phyloP scores from a whole-genome alignment of 345 rosid genomes.

The Euphorbia peplus region DNA sequence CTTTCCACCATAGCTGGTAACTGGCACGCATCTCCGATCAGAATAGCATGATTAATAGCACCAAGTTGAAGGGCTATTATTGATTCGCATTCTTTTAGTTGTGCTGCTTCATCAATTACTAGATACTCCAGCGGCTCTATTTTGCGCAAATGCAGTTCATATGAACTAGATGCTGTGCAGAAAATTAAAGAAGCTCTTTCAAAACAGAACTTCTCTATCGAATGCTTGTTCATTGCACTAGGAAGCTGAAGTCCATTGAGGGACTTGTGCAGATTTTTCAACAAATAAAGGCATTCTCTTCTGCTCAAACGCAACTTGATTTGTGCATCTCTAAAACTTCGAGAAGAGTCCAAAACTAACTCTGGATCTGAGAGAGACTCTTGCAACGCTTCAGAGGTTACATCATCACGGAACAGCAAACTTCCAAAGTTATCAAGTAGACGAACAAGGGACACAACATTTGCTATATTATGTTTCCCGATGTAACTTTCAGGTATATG shows the following conservation, averaged over 20 bases:
- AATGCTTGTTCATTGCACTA: neutral
- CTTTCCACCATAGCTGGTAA: slow-evolving; percentile 48
- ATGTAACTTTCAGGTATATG: slow-evolving; percentile 29
- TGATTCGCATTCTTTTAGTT: slow-evolving; percentile 55
- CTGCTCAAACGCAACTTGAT: slow-evolving; percentile 3
- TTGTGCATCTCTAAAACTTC: neutral
- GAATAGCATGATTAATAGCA: slow-evolving; percentile 37
- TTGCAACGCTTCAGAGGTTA: slow-evolving; percentile 26
- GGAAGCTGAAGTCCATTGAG: slow-evolving; percentile 28
- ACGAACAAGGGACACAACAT: slow-evolving; percentile 10
- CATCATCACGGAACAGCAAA: slow-evolving; percentile 13
- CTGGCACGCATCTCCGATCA: slow-evolving; percentile 53
- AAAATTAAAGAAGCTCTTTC: slow-evolving; percentile 32
- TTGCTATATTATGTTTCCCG: slow-evolving; percentile 15
- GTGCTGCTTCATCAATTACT: slow-evolving; percentile 67
- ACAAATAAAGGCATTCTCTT: slow-evolving; percentile 27
- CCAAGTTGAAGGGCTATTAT: slow-evolving; percentile 49
- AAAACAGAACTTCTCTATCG: slow-evolving; percentile 34
- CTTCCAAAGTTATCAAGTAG: slow-evolving; percentile 26
- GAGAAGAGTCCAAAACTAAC: neutral
- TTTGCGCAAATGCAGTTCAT: slow-evolving; percentile 23
- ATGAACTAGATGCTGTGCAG: slow-evolving; percentile 42
- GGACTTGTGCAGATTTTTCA: slow-evolving; percentile 18
- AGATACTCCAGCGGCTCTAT: slow-evolving; percentile 35
- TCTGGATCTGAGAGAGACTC: slow-evolving; percentile 21